phyloP scores from a whole-genome alignment of 1,139 yeast species.

The Yamadazyma mexicana region DNA sequence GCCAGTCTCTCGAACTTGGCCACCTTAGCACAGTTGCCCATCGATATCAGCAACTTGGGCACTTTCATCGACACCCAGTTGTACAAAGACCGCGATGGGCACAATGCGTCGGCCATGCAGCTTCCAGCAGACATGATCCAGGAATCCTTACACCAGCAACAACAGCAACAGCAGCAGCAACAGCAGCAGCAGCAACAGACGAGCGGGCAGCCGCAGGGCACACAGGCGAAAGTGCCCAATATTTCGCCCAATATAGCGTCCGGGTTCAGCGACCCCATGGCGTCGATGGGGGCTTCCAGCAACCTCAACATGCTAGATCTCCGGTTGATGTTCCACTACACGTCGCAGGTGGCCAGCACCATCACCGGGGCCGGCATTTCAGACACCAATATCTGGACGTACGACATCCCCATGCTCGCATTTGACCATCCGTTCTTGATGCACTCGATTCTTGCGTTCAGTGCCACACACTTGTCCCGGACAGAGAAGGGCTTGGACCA shows the following conservation, averaged over 20 bases:
- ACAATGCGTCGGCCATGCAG: too few relatives aligned
- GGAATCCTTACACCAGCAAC: too few relatives aligned
- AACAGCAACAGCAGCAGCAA: neutral
- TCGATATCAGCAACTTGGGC: constrained; percentile 40
- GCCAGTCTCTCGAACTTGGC: constrained; percentile 45
- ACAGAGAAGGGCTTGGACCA: constrained; percentile 76
- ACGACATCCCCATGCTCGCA: constrained; percentile 84
- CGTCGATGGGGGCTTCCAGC: constrained; percentile 20
- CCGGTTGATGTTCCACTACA: constrained; percentile 82
- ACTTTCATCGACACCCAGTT: constrained; percentile 27
- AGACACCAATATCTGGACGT: constrained; percentile 83
- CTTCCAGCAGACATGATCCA: too few relatives aligned
- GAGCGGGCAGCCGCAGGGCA: too few relatives aligned
- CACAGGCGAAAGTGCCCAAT: constrained; percentile 19
- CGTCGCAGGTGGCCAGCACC: constrained; percentile 80
- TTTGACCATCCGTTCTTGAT: constrained; percentile 85
- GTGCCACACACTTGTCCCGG: constrained; percentile 87
- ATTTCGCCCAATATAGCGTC: constrained; percentile 29
- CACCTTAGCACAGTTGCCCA: constrained; percentile 45
- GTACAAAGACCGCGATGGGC: constrained; percentile 9
- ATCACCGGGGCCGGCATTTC: constrained; percentile 90
- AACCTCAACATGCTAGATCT: constrained; percentile 72
- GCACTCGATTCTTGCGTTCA: constrained; percentile 87
- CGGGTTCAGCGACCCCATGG: constrained; percentile 17
- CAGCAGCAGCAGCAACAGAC: neutral